phyloP scores from a whole-genome alignment of 495 filamentous ascomycete species.

The Aspergillus bertholletiae region DNA sequence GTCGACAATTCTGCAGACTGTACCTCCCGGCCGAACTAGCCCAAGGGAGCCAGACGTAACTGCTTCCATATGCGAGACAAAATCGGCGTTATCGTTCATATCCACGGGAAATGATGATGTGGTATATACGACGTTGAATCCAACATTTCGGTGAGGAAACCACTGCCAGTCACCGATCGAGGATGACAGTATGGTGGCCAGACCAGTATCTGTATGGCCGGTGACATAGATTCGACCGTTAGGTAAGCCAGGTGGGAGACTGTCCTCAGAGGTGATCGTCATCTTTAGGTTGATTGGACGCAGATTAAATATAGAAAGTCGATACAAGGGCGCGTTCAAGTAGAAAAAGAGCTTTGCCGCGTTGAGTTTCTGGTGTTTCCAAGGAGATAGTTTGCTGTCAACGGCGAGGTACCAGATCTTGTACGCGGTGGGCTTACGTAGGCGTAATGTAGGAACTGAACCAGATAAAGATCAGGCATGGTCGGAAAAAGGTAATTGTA shows the following conservation, averaged over 20 bases:
- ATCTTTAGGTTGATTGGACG: too few relatives aligned
- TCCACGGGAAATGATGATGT: conserved; percentile 55
- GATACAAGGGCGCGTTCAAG: too few relatives aligned
- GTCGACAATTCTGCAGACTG: conserved; percentile 53
- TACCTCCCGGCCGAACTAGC: conserved; percentile 51
- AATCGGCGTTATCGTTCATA: conserved; percentile 46
- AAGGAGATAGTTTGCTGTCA: too few relatives aligned
- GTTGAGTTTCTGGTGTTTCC: too few relatives aligned
- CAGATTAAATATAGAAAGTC: too few relatives aligned
- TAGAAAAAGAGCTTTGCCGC: too few relatives aligned
- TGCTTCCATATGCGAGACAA: conserved; percentile 29
- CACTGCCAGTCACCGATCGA: conserved; percentile 18
- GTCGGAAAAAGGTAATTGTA: too few relatives aligned
- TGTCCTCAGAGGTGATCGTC: too few relatives aligned
- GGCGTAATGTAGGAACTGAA: too few relatives aligned
- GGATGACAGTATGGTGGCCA: conserved; percentile 30
- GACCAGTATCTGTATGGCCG: conserved; percentile 28
- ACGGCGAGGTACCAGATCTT: too few relatives aligned
- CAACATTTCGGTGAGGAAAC: conserved; percentile 24
- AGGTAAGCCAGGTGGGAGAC: background rate
- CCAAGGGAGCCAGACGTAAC: conserved; percentile 35
- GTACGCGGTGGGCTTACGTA: too few relatives aligned
- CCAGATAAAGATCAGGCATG: too few relatives aligned
- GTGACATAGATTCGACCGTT: conserved; percentile 24
- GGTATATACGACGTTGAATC: conserved; percentile 40